A percentile compares a stretch with the other conserved stretches of the same genome.
Conservation (phyloP, 805 yeast genomes). For the Wickerhamomyces alni region DNA sequence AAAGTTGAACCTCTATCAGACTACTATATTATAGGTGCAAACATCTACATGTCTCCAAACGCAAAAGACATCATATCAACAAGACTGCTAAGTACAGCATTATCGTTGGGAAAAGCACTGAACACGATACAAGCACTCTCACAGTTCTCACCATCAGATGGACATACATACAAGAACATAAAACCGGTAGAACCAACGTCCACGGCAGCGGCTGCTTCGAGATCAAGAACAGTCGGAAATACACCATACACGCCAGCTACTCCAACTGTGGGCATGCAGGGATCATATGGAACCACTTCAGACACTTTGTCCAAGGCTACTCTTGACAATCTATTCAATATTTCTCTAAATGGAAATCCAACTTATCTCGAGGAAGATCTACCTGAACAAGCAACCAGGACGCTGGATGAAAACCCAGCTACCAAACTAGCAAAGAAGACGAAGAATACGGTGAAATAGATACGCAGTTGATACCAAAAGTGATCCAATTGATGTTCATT, state of each 20-base stretch:
- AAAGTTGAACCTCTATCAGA: slow-evolving; percentile 57
- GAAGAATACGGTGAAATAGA: too few relatives aligned
- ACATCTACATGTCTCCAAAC: slow-evolving; percentile 85
- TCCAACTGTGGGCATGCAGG: slow-evolving; percentile 8
- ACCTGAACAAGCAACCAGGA: too few relatives aligned
- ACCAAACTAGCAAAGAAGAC: too few relatives aligned
- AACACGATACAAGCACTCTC: slow-evolving; percentile 41
- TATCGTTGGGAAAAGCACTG: slow-evolving; percentile 40
- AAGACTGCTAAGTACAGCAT: slow-evolving; percentile 36
- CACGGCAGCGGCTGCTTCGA: slow-evolving; percentile 10
- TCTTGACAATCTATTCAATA: slow-evolving; percentile 20
- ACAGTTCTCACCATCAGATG: slow-evolving; percentile 53
- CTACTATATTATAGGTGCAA: slow-evolving; percentile 86
- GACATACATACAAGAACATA: slow-evolving; percentile 40
- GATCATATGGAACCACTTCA: neutral
- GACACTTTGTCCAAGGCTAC: slow-evolving; percentile 17
- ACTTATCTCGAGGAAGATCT: slow-evolving; percentile 13
- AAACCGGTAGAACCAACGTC: neutral
- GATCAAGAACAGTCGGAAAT: slow-evolving; percentile 19
- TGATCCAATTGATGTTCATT: too few relatives aligned
- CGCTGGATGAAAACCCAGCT: too few relatives aligned
- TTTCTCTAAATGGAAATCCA: slow-evolving; percentile 18
- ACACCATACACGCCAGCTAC: slow-evolving; percentile 23
- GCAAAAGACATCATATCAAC: slow-evolving; percentile 68
- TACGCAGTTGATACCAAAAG: too few relatives aligned